These are phyloP conservation scores for Claviceps sp. DNA, from an alignment of 2,329 filamentous ascomycete genomes.

Conservation along the genomic window DNA sequence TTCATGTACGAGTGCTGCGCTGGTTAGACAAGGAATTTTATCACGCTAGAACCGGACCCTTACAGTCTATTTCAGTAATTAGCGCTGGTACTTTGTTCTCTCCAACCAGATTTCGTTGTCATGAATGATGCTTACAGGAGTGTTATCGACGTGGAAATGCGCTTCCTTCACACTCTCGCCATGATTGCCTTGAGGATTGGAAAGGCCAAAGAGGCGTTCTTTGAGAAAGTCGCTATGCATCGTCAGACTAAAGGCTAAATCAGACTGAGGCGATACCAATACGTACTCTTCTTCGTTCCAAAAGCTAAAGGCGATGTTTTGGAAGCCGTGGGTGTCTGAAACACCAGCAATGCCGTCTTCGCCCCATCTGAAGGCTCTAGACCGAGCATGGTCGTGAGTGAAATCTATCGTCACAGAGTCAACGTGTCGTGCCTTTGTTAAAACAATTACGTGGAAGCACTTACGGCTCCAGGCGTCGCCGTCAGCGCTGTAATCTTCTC, in stretches of 20 bases:
- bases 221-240: constrained; percentile 68
- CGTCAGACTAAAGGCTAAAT: neutral
- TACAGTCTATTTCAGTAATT: constrained; percentile 30
- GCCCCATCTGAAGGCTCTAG: constrained; percentile 84
- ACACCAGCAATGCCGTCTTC: constrained; percentile 96
- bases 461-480: constrained; percentile 93
- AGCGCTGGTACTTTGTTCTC: constrained; percentile 3
- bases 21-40: constrained; percentile 5
- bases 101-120: neutral
- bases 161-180: constrained; percentile 95
- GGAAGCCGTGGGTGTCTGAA: constrained; percentile 74
- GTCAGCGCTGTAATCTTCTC: constrained; percentile 81
- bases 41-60: constrained; percentile 6
- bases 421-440: neutral
- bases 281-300: constrained; percentile 91
- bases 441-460: constrained; percentile 22
- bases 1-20: constrained; percentile 94
- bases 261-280: neutral
- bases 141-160: constrained; percentile 94
- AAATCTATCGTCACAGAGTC: constrained; percentile 49
- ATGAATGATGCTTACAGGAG: constrained; percentile 39
- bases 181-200: constrained; percentile 93
- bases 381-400: constrained; percentile 81
- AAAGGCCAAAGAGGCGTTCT: constrained; percentile 86
- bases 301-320: constrained; percentile 91